Evolutionary conservation across 2,329 filamentous ascomycete genomes (phyloP).

Genomic region (Alternaria viburni): DNA sequence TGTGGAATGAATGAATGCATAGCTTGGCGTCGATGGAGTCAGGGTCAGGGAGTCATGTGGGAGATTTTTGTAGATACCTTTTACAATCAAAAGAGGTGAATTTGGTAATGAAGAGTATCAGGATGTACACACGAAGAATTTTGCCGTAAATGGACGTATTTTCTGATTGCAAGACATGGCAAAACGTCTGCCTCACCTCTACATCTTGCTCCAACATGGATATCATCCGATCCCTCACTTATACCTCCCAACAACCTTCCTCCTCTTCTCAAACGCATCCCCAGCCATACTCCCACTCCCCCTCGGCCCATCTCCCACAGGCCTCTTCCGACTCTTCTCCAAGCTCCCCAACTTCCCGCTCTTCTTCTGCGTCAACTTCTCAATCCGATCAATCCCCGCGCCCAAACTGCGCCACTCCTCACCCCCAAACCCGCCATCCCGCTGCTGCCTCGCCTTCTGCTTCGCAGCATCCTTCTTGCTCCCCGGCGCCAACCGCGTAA

Average conservation of each 20-base stretch:
- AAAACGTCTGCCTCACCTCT: neutral
- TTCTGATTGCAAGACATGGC: neutral
- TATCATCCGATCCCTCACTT: conserved; percentile 3
- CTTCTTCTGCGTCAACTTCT: conserved; percentile 77
- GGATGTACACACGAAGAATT: neutral
- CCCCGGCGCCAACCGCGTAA: conserved; percentile 82
- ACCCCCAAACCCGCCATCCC: conserved; percentile 73
- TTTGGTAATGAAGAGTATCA: neutral
- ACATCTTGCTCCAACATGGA: neutral
- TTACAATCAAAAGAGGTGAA: neutral
- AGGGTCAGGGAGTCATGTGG: neutral
- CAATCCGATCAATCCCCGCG: conserved; percentile 85
- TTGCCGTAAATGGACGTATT: neutral
- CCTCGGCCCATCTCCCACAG: conserved; percentile 73
- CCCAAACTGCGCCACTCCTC: conserved; percentile 91
- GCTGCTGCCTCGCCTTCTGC: conserved; percentile 54
- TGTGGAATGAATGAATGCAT: conserved; percentile 18
- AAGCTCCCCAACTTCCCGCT: conserved; percentile 60
- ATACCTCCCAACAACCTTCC: conserved; percentile 44
- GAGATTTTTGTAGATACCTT: neutral
- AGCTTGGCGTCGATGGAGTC: conserved; percentile 14
- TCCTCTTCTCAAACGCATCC: conserved; percentile 67
- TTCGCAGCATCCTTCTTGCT: conserved; percentile 85
- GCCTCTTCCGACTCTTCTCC: conserved; percentile 86
- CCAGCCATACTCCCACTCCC: conserved; percentile 72